phyloP scores from a whole-genome alignment of 2,329 filamentous ascomycete genomes.

The Phialophora chinensis region DNA sequence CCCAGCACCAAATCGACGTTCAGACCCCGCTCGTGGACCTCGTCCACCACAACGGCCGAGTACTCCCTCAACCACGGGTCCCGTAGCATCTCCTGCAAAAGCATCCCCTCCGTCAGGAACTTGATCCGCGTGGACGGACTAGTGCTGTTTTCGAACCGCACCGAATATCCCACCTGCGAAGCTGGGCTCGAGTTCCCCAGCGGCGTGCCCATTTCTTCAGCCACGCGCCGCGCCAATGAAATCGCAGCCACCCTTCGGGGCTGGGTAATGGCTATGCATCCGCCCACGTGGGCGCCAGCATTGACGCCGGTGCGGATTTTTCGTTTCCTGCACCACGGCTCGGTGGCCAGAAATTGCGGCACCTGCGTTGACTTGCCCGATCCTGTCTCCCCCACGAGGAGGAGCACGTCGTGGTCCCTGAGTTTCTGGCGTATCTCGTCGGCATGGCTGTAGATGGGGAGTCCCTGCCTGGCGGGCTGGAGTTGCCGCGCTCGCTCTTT shows the following conservation, averaged over 20 bases:
- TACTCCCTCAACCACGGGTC: slow-evolving; percentile 85
- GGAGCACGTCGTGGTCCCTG: slow-evolving; percentile 71
- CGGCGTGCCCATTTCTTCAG: slow-evolving; percentile 76
- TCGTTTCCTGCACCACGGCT: slow-evolving; percentile 74
- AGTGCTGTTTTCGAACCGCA: slow-evolving; percentile 88
- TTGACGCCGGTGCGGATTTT: slow-evolving; percentile 31
- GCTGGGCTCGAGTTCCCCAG: slow-evolving; percentile 63
- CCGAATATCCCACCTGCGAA: slow-evolving; percentile 83
- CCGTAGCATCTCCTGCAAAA: slow-evolving; percentile 88
- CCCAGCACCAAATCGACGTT: slow-evolving; percentile 92
- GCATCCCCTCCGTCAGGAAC: slow-evolving; percentile 94
- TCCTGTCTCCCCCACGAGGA: slow-evolving; percentile 92
- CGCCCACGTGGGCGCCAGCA: slow-evolving; percentile 60
- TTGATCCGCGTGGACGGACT: slow-evolving; percentile 87
- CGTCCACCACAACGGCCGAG: slow-evolving; percentile 89
- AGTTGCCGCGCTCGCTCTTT: slow-evolving; percentile 56
- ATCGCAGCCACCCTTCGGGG: slow-evolving; percentile 93
- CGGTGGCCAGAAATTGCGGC: slow-evolving; percentile 81
- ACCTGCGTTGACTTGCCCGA: slow-evolving; percentile 97
- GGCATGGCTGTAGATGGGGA: slow-evolving; percentile 81
- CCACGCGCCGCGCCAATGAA: slow-evolving; percentile 84
- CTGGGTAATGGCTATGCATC: slow-evolving; percentile 91
- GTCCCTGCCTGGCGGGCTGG: slow-evolving; percentile 63
- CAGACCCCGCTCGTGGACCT: slow-evolving; percentile 94
- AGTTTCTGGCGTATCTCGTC: slow-evolving; percentile 71